Evolutionary conservation across 352 stramenopile genomes (phyloP).

Genomic region (Phytopythium ostracodes): DNA sequence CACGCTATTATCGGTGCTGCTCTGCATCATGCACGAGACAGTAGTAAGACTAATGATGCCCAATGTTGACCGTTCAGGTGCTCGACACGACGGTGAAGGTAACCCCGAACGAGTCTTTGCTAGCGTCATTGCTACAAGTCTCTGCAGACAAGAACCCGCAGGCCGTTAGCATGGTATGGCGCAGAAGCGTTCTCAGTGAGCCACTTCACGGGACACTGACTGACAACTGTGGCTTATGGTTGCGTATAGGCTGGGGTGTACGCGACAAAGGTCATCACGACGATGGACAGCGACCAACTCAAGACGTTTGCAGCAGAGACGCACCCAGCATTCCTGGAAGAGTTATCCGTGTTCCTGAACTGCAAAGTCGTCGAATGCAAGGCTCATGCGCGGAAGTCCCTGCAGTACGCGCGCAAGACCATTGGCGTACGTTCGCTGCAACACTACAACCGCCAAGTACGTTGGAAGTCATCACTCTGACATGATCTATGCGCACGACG

Average conservation of each 20-base stretch:
- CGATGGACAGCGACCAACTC: constrained; percentile 36
- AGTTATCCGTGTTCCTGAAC: constrained; percentile 54
- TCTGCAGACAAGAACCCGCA: constrained; percentile 45
- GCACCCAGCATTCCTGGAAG: constrained; percentile 41
- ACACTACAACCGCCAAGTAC: not conserved
- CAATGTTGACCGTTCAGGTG: constrained; percentile 10
- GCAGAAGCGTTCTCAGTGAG: not conserved
- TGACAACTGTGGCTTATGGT: constrained; percentile 1
- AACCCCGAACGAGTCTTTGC: constrained; percentile 23
- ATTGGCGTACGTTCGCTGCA: constrained; percentile 34
- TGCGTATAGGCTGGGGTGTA: constrained; percentile 39
- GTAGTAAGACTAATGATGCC: not conserved
- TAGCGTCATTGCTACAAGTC: constrained; percentile 24
- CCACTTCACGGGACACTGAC: not conserved
- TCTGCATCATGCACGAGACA: not conserved
- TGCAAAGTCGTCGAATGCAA: constrained; percentile 77
- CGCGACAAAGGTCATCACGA: constrained; percentile 42
- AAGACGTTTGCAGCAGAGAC: constrained; percentile 38
- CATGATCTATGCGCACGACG: not conserved
- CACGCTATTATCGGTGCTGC: not conserved
- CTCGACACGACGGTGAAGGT: constrained; percentile 38
- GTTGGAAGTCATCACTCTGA: not conserved
- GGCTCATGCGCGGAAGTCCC: constrained; percentile 35
- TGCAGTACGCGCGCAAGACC: constrained; percentile 42
- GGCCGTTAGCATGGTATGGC: constrained; percentile 42